Conservation (phyloP, 2,329 filamentous ascomycete genomes). For the Fusarium sp. region DNA sequence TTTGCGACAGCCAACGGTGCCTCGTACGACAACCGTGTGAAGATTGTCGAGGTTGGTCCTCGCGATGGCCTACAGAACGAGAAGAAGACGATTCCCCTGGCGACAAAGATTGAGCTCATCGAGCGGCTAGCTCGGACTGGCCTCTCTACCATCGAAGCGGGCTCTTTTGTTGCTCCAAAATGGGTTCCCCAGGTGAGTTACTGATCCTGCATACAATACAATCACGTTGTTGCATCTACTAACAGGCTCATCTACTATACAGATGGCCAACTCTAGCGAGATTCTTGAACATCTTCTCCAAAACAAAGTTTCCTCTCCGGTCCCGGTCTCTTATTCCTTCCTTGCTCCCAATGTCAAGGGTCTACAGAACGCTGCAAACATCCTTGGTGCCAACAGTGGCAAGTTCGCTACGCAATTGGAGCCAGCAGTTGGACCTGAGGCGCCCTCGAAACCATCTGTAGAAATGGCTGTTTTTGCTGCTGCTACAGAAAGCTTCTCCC, state of each 20-base stretch:
- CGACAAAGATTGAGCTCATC: slow-evolving; percentile 81
- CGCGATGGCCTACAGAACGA: slow-evolving; percentile 90
- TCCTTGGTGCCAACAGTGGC: slow-evolving; percentile 62
- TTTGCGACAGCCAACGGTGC: slow-evolving; percentile 53
- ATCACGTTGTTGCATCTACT: slow-evolving; percentile 10
- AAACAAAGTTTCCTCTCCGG: slow-evolving; percentile 61
- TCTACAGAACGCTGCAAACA: slow-evolving; percentile 66
- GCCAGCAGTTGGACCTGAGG: slow-evolving; percentile 48
- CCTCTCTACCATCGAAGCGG: slow-evolving; percentile 78
- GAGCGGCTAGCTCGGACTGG: slow-evolving; percentile 74
- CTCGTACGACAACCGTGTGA: slow-evolving; percentile 57
- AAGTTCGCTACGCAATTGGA: slow-evolving; percentile 62
- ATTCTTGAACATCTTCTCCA: slow-evolving; percentile 75
- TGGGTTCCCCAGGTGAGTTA: slow-evolving; percentile 79
- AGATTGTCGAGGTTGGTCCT: slow-evolving; percentile 84
- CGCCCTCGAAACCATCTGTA: slow-evolving; percentile 58
- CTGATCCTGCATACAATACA: not conserved
- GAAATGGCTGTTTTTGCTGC: slow-evolving; percentile 84
- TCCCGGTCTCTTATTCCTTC: slow-evolving; percentile 78
- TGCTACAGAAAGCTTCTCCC: slow-evolving; percentile 81
- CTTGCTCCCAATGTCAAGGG: slow-evolving; percentile 81
- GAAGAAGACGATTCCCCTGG: slow-evolving; percentile 73
- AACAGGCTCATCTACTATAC: slow-evolving; percentile 12
- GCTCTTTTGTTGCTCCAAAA: slow-evolving; percentile 84
- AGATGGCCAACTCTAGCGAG: slow-evolving; percentile 83